Evolutionary conservation across 768 basidiomycete genomes (phyloP), one percentile per base, ranked within the genome.

Genomic region (Amanita phalloides): DNA sequence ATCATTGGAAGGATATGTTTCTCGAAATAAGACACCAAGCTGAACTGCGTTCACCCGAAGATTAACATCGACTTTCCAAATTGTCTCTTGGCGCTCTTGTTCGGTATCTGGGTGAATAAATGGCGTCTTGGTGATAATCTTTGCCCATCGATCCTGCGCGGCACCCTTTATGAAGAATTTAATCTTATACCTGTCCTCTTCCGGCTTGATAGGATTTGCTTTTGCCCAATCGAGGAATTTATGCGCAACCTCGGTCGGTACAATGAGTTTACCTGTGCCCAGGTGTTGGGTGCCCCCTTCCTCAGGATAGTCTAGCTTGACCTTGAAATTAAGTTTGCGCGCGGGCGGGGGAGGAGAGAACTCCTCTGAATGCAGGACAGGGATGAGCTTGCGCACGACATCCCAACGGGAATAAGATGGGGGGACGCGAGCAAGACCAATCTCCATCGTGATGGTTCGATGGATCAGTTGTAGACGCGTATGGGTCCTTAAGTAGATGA

Each of bases 1-100:
- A 48, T 62, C 60, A 56, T 51, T 57, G 33, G 57, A 35, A 35
- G 66, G 62, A 60, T 70, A 65, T 32, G 54, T 60, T 6, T 66
- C 60, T 30, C 72, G 69, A 58, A 76, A 79, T 60, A 76, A 77
- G 30, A 75, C 56, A 21, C 88, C 87, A 55, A 89, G 81, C 62
- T 90, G 87, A 38, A 90, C 67, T 7, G 69, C 67, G 50, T 77
- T 71, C 9, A 90, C 68, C 28, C 81, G 78, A 21, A 87, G 66
- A 9, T 68, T 68, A 6, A 72, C 65, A 13, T 73, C 61, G 9
- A 84, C 67, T 3, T 70, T 63, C 23, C 62, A 58, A 8, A 79
- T 58, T 36, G 67, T 84, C 25, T 62, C 46, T 48, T 67, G 62
- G 49, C 71, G 77, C 39, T 77, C 70, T 61, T 76, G 72, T 45